Evolutionary conservation across 208 protist species (phyloP).

Genomic region (Acanthamoeba triangularis): DNA sequence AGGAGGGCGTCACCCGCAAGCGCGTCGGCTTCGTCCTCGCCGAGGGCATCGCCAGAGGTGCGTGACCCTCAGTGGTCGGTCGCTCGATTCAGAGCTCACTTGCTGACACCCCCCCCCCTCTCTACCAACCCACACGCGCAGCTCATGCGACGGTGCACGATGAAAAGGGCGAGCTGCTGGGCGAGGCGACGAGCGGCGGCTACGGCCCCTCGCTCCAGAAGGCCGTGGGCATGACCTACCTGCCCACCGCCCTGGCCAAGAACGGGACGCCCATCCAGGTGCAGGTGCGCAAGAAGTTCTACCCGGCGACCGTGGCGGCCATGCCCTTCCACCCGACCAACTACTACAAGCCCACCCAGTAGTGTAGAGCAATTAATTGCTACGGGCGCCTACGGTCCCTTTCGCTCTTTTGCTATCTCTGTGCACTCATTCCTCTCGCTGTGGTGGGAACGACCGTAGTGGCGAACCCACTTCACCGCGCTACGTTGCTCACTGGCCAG

Average conservation of each 20-base stretch:
- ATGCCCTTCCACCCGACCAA: conserved; percentile 95
- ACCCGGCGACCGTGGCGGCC: conserved; percentile 92
- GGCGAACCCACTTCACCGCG: no score
- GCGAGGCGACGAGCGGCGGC: conserved; percentile 64
- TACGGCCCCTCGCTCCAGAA: conserved; percentile 70
- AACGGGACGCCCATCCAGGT: conserved; percentile 80
- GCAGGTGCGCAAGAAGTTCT: conserved; percentile 93
- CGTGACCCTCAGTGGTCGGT: conserved; percentile 18
- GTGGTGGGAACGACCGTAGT: no score
- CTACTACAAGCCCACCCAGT: conserved; percentile 86
- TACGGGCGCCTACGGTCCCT: no score
- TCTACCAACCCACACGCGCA: background rate
- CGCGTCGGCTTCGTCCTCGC: conserved; percentile 95
- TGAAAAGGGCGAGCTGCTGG: conserved; percentile 46
- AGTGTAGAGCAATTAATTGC: no score
- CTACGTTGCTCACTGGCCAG: no score
- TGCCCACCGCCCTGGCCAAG: conserved; percentile 92
- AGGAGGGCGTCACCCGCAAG: conserved; percentile 90
- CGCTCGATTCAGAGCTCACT: background rate
- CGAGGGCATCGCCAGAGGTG: conserved; percentile 94
- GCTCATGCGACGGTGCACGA: conserved; percentile 66
- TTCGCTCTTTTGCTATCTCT: no score
- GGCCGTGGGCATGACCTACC: conserved; percentile 92
- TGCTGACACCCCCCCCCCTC: background rate
- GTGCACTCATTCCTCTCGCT: no score